A percentile compares a stretch with the other conserved stretches of the same genome.
These are phyloP conservation scores for Auxenochlorella pyrenoidosa DNA, from an alignment of 139 green algal species.

Conservation along the genomic window DNA sequence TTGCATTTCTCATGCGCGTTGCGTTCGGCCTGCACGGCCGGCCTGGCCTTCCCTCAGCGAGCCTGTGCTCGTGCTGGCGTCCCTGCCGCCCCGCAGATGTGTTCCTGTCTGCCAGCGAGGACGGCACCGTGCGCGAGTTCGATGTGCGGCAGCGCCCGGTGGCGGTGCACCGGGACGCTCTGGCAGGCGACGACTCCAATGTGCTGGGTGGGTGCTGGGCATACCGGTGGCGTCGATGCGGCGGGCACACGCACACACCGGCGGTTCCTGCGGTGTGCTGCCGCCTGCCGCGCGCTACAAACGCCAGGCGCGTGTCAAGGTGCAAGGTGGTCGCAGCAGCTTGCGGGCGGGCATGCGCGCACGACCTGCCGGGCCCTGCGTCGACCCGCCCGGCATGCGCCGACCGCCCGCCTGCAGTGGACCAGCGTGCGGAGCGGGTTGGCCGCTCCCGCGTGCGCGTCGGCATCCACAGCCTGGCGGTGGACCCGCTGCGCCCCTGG, in stretches of 20 bases:
- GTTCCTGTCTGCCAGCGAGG: conserved; percentile 34
- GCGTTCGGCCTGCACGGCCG: too few relatives aligned
- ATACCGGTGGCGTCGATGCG: neutral
- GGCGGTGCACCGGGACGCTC: conserved; percentile 10
- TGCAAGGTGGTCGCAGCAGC: too few relatives aligned
- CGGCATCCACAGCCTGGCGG: conserved; percentile 43
- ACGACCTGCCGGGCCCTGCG: too few relatives aligned
- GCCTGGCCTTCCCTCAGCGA: neutral
- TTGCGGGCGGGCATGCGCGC: too few relatives aligned
- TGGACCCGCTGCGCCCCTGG: conserved; percentile 52
- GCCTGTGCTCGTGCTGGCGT: too few relatives aligned
- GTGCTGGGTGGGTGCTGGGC: conserved; percentile 7
- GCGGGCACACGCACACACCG: neutral
- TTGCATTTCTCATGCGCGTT: too few relatives aligned
- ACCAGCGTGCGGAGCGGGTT: conserved; percentile 45
- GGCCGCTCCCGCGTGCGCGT: conserved; percentile 5
- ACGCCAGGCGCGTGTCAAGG: too few relatives aligned
- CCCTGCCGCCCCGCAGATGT: conserved; percentile 3
- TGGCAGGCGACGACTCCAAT: conserved; percentile 25
- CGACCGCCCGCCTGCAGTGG: conserved; percentile 24
- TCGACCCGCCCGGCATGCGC: neutral
- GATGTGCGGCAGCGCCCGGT: conserved; percentile 34
- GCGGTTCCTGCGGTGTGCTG: neutral
- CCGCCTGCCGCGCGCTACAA: too few relatives aligned
- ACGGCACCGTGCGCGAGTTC: conserved; percentile 29